Base-by-base conservation (phyloP, 352 stramenopile genomes). In the Globisporangium viniferum region DNA sequence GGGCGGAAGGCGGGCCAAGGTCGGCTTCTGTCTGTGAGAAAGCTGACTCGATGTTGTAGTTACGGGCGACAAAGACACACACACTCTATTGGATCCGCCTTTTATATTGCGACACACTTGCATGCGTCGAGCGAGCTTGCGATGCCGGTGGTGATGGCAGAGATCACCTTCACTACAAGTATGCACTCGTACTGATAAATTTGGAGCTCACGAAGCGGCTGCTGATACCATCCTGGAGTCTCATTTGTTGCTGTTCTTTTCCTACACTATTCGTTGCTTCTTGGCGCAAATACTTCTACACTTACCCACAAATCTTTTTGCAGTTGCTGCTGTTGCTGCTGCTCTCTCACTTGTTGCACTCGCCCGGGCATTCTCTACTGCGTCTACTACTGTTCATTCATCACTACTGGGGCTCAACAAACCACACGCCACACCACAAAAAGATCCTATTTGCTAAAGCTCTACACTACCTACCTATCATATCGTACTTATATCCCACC, bases 401-500 rank as follows among this genome's bases (percentile, higher is more conserved):
- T 66, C 51, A 59, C 60, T 66, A 51, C 60, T 56, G 60, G 49
- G 56, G 33, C 29, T 56, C 57, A 8, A 29, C 49, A 66, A 51
- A 56, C 41, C 59, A 65, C 59, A 44, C 31, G 61, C 44, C 63
- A 68, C 49, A 62, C 63, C 53, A 68, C 49, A 68, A 68, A 68
- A 68, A 67, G 41, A 60, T 68, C 51, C 51, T 68, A 68, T 62
- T 60, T 62, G 55, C 63, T 68, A 68, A 62, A 62, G 63, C 14
- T 62, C 63, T 68, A 68, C 63, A 67, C 63, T 68, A 66, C 60
- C 55, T 60, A 61, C 55, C 60, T 66, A 68, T 68, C 63, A 68
- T 68, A 68, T 68, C 63, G 63, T 68, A 68, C 63, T 67, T 58
- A 9, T 56, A 46, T 58, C 60, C 48, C 41, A 14, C 60, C 61